Evolutionary conservation across 345 rosid genomes (phyloP), one percentile per base, ranked within the genome.

Genomic region (Melaleuca alternifolia): DNA sequence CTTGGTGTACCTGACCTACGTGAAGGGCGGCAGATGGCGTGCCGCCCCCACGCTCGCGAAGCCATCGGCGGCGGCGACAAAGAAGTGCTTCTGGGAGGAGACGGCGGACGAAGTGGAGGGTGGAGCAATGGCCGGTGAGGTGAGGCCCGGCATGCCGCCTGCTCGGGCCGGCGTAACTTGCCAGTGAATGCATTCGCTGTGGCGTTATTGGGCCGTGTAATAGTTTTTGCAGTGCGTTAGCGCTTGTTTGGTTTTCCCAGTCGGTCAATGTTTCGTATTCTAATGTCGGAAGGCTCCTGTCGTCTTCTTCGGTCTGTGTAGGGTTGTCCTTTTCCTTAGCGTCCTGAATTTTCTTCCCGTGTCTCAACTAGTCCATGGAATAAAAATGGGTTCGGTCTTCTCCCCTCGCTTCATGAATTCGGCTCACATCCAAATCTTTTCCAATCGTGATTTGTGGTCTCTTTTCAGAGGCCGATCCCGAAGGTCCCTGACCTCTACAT

Each of bases 1-100:
- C 6, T 41, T 90, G 26, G 89, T 91, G 85, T 92, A 90, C 87
- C 83, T 51, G 84, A 87, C 87, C 0, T 90, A 87, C 41, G 37
- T 41, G 1, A 85, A 11, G 59, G 82, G 77, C 28, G 37, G 18
- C 37, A 9, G 81, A 18, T 11, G 81, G 44, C 6, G 7, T 13
- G 24, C 48, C 26, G 48, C 81, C 81, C 6, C 7, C 23, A 44
- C 48, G 20, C 48, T 48, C 12, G 59, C 53, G 54, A 50, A 3
- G 84, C 10, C 41, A 41, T 86, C 88, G 15, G 10, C 41, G 6
- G 86, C 44, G 71, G 84, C 77, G 52, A 61, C 44, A 23, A 85
- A 59, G 86, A 86, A 44, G 28, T 83, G 92, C 41, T 85, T 91
- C 30, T 81, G 89, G 91, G 84, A 87, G 83, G 88, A 82, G 81